A percentile compares a stretch with the other conserved stretches of the same genome.
These are phyloP conservation scores for Paraconiothyrium sp. DNA, from an alignment of 2,329 filamentous ascomycete genomes.

Conservation along the genomic window DNA sequence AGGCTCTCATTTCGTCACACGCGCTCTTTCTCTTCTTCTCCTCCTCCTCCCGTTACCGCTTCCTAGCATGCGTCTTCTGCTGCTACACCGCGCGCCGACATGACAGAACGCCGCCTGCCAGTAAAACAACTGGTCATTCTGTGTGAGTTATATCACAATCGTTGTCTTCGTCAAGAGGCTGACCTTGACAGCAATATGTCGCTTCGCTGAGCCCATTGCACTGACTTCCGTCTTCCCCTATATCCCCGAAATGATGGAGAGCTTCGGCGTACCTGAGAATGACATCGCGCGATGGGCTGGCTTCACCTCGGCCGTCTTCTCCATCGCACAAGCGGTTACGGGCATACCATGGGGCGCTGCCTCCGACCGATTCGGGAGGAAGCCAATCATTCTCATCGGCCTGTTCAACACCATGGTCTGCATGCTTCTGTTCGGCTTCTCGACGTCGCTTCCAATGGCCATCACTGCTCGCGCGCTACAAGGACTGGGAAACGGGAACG, in stretches of 20 bases:
- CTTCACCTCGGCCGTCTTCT: constrained; percentile 84
- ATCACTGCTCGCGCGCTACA: constrained; percentile 80
- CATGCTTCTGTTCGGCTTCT: constrained; percentile 85
- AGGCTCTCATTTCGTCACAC: background rate
- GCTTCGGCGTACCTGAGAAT: constrained; percentile 50
- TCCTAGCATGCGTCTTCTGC: constrained; percentile 23
- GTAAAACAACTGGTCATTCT: constrained; percentile 53
- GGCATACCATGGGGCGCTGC: constrained; percentile 89
- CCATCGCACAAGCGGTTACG: constrained; percentile 79
- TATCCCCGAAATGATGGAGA: constrained; percentile 69
- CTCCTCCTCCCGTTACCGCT: background rate
- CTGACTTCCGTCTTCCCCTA: constrained; percentile 95
- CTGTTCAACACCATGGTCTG: constrained; percentile 80
- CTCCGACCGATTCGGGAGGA: constrained; percentile 83
- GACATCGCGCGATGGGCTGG: constrained; percentile 74
- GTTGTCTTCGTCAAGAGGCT: background rate
- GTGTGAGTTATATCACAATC: constrained; percentile 32
- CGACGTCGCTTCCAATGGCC: constrained; percentile 80
- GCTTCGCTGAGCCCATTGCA: constrained; percentile 90
- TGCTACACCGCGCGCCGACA: constrained; percentile 30
- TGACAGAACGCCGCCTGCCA: constrained; percentile 50
- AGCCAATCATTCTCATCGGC: constrained; percentile 83
- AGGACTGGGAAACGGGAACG: constrained; percentile 86
- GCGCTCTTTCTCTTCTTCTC: constrained; percentile 5
- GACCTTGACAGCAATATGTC: constrained; percentile 76